Evolutionary conservation across 2,329 filamentous ascomycete genomes (phyloP), one percentile per base, ranked within the genome.

Genomic region (Alternaria infectoria): DNA sequence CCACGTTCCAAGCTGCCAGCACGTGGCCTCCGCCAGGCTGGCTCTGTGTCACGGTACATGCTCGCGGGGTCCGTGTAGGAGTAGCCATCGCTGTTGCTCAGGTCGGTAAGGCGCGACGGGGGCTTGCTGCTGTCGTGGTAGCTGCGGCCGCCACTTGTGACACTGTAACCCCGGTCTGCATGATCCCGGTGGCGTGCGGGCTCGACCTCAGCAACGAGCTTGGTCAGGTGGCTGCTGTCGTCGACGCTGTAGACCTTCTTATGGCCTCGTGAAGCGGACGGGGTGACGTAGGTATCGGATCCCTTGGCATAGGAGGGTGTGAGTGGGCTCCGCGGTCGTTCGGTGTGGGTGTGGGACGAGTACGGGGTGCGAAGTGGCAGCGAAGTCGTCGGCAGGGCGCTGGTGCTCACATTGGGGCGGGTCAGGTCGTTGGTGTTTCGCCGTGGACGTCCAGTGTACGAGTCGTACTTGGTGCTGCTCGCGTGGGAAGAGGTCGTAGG

Each of bases 1-100:
- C 80, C 76, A 21, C 82, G 79, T 58, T 85, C 84, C 13, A 83
- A 65, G 64, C 83, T 85, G 57, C 81, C 81, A n/a, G 74, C 69
- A 49, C 82, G 79, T 32, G 82, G 76, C 32, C 78, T 79, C 19
- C 82, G 77, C 81, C 83, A 84, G 32, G 79, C 77, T 11, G 83
- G 83, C 70, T 86, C 83, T 1, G 83, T 85, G 57, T 84, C 83
- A 45, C 79, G 77, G 71, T 83, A 85, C 83, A 85, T 85, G 69
- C 79, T 79, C 10, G 82, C 82, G 5, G 83, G 75, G 66, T 85
- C 83, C 2, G 83, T 85, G 74, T 85, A 86, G 4, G 83, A 84
- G 67, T 81, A 85, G 54, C 78, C 79, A 50, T 81, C 81, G 49
- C 83, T 81, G 50, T 83, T 81, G 30, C 70, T 71, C 43, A 79